Evolutionary conservation across 169 alveolate genomes (phyloP), one percentile per base, ranked within the genome.

Genomic region (Babesia bovis): DNA sequence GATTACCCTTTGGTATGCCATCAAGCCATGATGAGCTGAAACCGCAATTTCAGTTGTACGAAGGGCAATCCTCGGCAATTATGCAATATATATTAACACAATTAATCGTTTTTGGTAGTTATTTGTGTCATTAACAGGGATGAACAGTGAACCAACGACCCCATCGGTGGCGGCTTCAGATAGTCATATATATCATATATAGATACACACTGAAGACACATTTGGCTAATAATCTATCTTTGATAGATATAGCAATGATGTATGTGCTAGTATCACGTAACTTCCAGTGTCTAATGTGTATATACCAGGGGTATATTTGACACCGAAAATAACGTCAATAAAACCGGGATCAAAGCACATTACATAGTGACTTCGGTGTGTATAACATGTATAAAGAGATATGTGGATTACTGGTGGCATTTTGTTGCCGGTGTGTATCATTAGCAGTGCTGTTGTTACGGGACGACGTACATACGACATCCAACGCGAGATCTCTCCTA

Each of bases 1-100:
- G 70, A 78, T 58, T 15, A 78, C 75, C 84, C 82, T 75, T 84
- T 83, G 75, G 83, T 83, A 75, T 67, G 86, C 76, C 86, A 78
- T 78, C 66, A 41, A 45, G 61, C 65, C 72, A 78, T 78, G 66
- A 28, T 19, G 58, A 36, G 56, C 28, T 21, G 59, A 36, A 26
- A 15, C 28, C 19, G 49, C 47, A 2, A 21, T 15, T 49, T 17
- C n/a, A n/a, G 66, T 38, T 33, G 33, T 28, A 56, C 66, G 36
- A 28, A 56, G 50, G 66, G 50, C 44, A 10, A 35, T 49, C 47
- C 21, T 5, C n/a, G 19, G 15, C 47, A 17, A n/a, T 30, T 19
- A 7, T 17, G 9, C 19, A 5, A 9, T 47, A 19, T 47, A 7
- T 17, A 17, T 47, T 47, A 19, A 19, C 55, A 12, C 17, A 9